These are phyloP conservation scores for Talaromyces sp. DNA, from an alignment of 2,329 filamentous ascomycete species.

Conservation along the genomic window DNA sequence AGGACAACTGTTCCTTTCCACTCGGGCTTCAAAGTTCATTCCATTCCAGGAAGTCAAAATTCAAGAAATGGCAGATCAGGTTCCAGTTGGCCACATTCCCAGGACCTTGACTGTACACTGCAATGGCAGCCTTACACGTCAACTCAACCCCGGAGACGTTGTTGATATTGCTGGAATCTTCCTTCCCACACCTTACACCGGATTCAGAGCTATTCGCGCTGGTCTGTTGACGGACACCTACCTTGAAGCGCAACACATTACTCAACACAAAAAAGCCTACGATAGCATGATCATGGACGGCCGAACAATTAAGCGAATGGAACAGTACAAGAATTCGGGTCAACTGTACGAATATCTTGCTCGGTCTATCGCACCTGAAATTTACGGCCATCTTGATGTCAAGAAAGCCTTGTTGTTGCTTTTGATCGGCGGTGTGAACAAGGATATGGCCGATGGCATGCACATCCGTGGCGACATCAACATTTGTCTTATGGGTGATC, in stretches of 20 bases:
- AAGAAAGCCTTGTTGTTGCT: constrained; percentile 97
- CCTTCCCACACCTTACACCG: constrained; percentile 96
- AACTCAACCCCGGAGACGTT: constrained; percentile 89
- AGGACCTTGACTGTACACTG: constrained; percentile 86
- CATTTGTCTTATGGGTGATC: constrained; percentile 97
- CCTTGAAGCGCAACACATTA: constrained; percentile 87
- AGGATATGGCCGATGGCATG: constrained; percentile 98
- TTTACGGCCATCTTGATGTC: constrained; percentile 92
- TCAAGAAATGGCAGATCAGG: constrained; percentile 98
- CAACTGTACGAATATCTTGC: constrained; percentile 95
- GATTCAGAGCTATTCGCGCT: constrained; percentile 94
- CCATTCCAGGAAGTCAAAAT: constrained; percentile 99
- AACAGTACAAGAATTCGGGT: constrained; percentile 77
- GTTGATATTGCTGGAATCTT: constrained; percentile 95
- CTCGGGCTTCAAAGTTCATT: constrained; percentile 93
- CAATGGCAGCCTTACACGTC: constrained; percentile 79
- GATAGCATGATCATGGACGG: constrained; percentile 85
- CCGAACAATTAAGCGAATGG: constrained; percentile 76
- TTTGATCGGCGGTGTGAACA: constrained; percentile 91
- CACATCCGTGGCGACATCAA: constrained; percentile 98
- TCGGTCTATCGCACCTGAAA: constrained; percentile 94
- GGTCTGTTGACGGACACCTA: constrained; percentile 97
- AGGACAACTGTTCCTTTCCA: constrained; percentile 89
- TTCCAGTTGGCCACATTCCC: constrained; percentile 95
- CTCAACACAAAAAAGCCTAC: constrained; percentile 98